Base-by-base conservation (phyloP, 1,284 basidiomycete species). In the Sanghuangporus sanghuang region DNA sequence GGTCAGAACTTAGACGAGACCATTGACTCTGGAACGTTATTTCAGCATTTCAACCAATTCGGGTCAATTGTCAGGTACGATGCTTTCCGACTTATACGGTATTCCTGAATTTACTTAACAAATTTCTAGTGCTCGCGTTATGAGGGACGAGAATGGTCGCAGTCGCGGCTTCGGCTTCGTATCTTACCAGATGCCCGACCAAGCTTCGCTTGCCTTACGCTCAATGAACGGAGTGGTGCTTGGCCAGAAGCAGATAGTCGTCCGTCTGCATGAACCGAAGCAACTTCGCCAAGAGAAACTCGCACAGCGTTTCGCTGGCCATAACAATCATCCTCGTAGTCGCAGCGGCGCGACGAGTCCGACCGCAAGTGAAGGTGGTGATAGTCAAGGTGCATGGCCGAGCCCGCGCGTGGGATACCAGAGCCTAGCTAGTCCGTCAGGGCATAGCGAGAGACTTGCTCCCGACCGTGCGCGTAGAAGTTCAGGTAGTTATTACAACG, bases 151-250 rank as follows among this genome's bases (percentile, higher is more conserved):
- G 68, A 78, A 71, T 57, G 90, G 92, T 23, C 86, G 90, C 61
- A 93, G 90, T 73, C 88, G 93, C 63, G 94, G 94, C 5, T 98
- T 96, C 72, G 95, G 95, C n/a, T 98, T 98, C 71, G 96, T 98
- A 63, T 93, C 91, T 32, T 98, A 79, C 76, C 87, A 92, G 71
- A 83, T 84, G 12, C 90, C 93, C 12, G 87, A 90, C 67, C 90
- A 94, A 82, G 93, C 94, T 42, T 66, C 80, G 23, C 79, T 81
- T 6, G 93, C 93, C 0, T 75, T 95, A 78, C 83, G 85, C 60
- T 82, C 79, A 2, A 94, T 96, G 93, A 92, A 95, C 66, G 90
- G 91, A 16, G 72, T 77, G 14, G 77, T 84, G 39, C 64, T 94
- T 36, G 90, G 90, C 21, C 77, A 80, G 23, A 95, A 94, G 73